Conservation (phyloP, 768 basidiomycete genomes). For the Kwoniella shandongensis region DNA sequence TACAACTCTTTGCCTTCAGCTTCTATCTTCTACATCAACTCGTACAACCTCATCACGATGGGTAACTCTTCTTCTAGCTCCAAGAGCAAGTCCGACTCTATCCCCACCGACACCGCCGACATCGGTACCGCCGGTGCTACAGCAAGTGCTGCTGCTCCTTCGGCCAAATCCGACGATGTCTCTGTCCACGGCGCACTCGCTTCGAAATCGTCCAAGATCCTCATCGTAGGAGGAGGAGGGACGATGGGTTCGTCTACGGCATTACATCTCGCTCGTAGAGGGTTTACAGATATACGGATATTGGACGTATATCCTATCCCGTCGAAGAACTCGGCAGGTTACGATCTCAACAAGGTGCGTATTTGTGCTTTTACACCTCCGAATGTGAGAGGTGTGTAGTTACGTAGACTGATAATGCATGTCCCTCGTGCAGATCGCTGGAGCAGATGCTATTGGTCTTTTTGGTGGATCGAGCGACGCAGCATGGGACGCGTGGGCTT, state of each 20-base stretch:
- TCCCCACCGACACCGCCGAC: slow-evolving; percentile 38
- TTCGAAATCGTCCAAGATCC: slow-evolving; percentile 17
- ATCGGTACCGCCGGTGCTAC: too few relatives aligned
- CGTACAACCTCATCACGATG: too few relatives aligned
- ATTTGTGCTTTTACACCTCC: too few relatives aligned
- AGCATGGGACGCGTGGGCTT: slow-evolving; percentile 46
- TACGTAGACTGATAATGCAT: not conserved
- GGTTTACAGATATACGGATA: slow-evolving; percentile 44
- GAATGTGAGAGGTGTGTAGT: not conserved
- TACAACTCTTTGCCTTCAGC: too few relatives aligned
- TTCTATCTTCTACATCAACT: too few relatives aligned
- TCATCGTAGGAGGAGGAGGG: slow-evolving; percentile 49
- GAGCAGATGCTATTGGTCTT: slow-evolving; percentile 9
- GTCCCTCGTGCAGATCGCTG: slow-evolving; percentile 12
- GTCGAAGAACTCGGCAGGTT: slow-evolving; percentile 38
- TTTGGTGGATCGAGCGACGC: slow-evolving; percentile 24
- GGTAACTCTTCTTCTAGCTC: too few relatives aligned
- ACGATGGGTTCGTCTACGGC: slow-evolving; percentile 52
- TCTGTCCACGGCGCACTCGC: slow-evolving; percentile 9
- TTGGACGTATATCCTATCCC: slow-evolving; percentile 45
- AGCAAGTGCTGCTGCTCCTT: too few relatives aligned
- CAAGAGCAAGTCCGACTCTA: too few relatives aligned
- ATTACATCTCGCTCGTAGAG: slow-evolving; percentile 45
- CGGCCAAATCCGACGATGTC: too few relatives aligned
- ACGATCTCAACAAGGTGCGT: slow-evolving; percentile 51